phyloP scores from a whole-genome alignment of 2,329 filamentous ascomycete genomes.

The Pseudocercospora eumusae region DNA sequence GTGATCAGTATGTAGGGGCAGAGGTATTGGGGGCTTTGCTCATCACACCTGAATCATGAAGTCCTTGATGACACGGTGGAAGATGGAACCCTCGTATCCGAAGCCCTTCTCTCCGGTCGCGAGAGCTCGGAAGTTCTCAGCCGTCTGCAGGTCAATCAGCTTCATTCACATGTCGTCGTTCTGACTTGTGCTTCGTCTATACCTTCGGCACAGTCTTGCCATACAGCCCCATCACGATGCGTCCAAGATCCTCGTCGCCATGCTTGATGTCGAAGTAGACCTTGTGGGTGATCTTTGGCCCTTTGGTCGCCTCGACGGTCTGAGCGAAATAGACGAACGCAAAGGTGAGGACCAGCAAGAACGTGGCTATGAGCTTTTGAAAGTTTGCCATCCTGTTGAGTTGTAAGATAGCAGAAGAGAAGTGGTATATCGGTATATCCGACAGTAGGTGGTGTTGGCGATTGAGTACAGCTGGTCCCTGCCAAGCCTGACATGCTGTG shows the following conservation, averaged over 20 bases:
- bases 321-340: conserved; percentile 74
- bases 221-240: conserved; percentile 79
- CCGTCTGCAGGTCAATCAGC: conserved; percentile 49
- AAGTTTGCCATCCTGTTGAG: conserved; percentile 69
- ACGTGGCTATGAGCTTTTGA: conserved; percentile 68
- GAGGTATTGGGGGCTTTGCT: too few species aligned
- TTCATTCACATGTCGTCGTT: not conserved
- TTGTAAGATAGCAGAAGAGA: conserved; percentile 2
- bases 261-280: conserved; percentile 83
- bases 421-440: too few species aligned
- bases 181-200: conserved; percentile 5
- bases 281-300: conserved; percentile 59
- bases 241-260: conserved; percentile 71
- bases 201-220: conserved; percentile 82
- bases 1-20: too few species aligned
- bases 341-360: conserved; percentile 74
- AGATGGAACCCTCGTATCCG: conserved; percentile 76
- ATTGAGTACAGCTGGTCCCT: conserved; percentile 16
- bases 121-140: conserved; percentile 75
- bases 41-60: conserved; percentile 97
- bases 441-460: conserved; percentile 1
- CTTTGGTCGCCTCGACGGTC: conserved; percentile 72
- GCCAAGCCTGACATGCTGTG: not conserved
- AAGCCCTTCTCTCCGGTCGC: conserved; percentile 85
- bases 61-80: conserved; percentile 87